phyloP scores from a whole-genome alignment of 2,329 filamentous ascomycete species.

The Cylindrodendrum hubeiense region DNA sequence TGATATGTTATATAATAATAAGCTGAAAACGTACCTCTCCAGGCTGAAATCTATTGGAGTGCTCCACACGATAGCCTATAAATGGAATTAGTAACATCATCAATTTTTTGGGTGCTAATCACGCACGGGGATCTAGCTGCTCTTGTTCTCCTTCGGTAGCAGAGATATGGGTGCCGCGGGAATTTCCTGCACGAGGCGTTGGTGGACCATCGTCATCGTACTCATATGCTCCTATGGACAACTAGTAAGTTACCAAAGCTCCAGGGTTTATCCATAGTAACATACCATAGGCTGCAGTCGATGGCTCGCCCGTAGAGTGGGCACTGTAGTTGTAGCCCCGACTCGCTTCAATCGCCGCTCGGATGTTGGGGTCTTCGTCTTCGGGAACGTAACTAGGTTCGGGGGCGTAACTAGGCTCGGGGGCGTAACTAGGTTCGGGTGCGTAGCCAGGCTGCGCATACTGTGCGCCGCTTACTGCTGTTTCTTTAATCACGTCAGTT shows the following conservation, averaged over 20 bases:
- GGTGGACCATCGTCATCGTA: conserved; percentile 44
- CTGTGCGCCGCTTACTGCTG: not conserved
- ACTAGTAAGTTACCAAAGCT: not conserved
- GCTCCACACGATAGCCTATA: conserved; percentile 57
- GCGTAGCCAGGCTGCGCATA: too few relatives aligned
- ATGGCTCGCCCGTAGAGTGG: conserved; percentile 28
- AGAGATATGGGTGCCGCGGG: conserved; percentile 24
- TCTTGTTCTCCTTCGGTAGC: conserved; percentile 38
- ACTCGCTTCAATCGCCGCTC: conserved; percentile 34
- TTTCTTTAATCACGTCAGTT: conserved; percentile 5
- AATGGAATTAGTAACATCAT: conserved; percentile 22
- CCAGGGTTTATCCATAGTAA: not conserved
- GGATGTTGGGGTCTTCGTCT: conserved; percentile 31
- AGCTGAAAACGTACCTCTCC: conserved; percentile 50
- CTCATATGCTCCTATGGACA: conserved; percentile 23
- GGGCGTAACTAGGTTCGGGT: not conserved
- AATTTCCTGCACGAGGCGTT: conserved; percentile 29
- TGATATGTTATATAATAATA: not conserved
- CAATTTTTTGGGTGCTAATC: too few relatives aligned
- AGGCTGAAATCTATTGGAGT: conserved; percentile 54
- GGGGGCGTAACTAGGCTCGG: too few relatives aligned
- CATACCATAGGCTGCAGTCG: conserved; percentile 37
- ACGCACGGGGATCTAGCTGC: conserved; percentile 54
- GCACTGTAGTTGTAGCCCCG: conserved; percentile 28
- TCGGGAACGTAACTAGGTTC: conserved; percentile 4